Base-by-base conservation (phyloP, 2,329 filamentous ascomycete species). In the Pseudogymnoascus sp. region DNA sequence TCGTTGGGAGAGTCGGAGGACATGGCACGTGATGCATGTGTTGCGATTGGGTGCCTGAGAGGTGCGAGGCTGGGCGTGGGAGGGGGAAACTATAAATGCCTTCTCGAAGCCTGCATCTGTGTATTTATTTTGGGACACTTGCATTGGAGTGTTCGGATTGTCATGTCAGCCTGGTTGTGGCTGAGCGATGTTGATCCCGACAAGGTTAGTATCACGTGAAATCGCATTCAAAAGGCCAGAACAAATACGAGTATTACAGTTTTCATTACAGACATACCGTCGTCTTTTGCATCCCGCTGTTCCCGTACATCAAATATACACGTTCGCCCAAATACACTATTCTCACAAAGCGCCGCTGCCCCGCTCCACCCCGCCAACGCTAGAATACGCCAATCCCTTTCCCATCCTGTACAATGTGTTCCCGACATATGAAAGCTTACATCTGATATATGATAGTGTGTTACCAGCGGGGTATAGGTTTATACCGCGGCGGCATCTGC, bases 401-500 rank as follows among this genome's bases (percentile, higher is more conserved):
- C 50, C 50, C 28, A 22, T 56, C 50, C 50, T 33, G 28, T 56
- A 56, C 50, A 56, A 33, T 56, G 26, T 56, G 16, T 33, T 26
- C 24, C 46, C 28, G 28, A 56, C 50, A 56, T 33, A 56, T 56
- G 50, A 56, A 56, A 56, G 50, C 28, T 56, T 56, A 56, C 50
- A 56, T 56, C 28, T 33, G 50, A 56, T 56, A 56, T 56, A 37
- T 35, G 28, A 56, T 56, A 33, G 50, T 56, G 46, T 53, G 46
- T 56, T 56, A 56, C 50, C 50, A 56, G 50, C 50, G 50, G 28
- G 35, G 59, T 41, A 40, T 41, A 40, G 35, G 22, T 31, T 60
- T 60, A 40, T 31, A 38, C 19, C 59, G 22, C 59, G 59, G 62
- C n/a, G 62, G 56, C 62, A 62, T 56, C 16, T 66, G 64, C 46